phyloP scores from a whole-genome alignment of 768 basidiomycete genomes.

The Serendipita sp. region DNA sequence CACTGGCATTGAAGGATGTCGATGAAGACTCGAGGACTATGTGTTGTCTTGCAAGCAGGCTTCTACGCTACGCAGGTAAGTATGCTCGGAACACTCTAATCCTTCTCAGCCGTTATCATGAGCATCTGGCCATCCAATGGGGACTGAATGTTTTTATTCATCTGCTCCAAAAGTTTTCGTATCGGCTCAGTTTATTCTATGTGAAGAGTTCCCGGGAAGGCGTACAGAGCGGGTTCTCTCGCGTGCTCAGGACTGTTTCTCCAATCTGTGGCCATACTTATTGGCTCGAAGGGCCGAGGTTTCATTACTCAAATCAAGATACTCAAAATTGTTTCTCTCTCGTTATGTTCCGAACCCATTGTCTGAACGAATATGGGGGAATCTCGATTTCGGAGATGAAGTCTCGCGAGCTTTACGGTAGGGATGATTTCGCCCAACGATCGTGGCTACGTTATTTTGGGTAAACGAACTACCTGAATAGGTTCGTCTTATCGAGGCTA shows the following conservation, averaged over 20 bases:
- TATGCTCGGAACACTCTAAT: background rate
- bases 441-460: background rate
- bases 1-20: conserved; percentile 38
- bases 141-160: conserved; percentile 2
- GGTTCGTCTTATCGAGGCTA: conserved; percentile 45
- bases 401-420: conserved; percentile 41
- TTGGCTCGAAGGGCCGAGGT: conserved; percentile 31
- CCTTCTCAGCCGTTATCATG: too few relatives aligned
- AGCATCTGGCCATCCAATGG: too few relatives aligned
- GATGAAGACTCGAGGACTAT: conserved; percentile 26
- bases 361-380: conserved; percentile 35
- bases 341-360: conserved; percentile 23
- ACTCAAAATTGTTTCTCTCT: conserved; percentile 36
- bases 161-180: conserved; percentile 34
- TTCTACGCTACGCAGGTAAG: conserved; percentile 48
- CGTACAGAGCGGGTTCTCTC: conserved; percentile 28
- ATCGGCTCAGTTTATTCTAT: conserved; percentile 37
- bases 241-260: conserved; percentile 28
- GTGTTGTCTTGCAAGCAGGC: conserved; percentile 40
- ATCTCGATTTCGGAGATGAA: conserved; percentile 44
- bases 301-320: conserved; percentile 22
- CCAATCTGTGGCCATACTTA: conserved; percentile 63
- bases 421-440: conserved; percentile 6
- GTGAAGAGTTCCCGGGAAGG: conserved; percentile 30
- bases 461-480: conserved; percentile 14